phyloP scores from a whole-genome alignment of 179 eudicot species.

The Spinacia oleracea region DNA sequence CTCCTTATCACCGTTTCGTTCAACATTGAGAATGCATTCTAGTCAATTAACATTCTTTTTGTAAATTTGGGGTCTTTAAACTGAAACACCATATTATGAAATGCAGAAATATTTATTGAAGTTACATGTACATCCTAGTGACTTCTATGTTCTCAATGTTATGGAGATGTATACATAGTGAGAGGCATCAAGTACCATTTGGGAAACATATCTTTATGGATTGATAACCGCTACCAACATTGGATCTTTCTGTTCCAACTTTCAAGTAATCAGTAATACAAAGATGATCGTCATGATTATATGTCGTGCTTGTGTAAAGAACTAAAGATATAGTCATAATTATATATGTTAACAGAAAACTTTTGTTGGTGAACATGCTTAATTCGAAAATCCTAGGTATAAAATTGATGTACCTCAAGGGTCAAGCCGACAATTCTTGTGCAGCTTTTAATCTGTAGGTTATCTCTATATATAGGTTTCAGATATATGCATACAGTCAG shows the following conservation, averaged over 20 bases:
- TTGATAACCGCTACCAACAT: neutral
- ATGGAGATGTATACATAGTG: neutral
- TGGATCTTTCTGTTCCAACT: neutral
- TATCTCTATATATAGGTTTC: neutral
- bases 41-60: neutral
- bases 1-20: neutral
- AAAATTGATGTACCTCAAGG: neutral
- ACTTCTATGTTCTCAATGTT: neutral
- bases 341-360: neutral
- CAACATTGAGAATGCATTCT: too few relatives aligned
- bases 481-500: neutral
- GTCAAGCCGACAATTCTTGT: neutral
- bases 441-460: neutral
- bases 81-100: too few relatives aligned
- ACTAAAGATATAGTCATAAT: neutral
- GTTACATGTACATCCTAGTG: neutral
- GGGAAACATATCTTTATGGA: neutral
- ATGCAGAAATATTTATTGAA: neutral
- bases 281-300: neutral
- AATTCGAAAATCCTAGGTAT: neutral
- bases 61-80: too few relatives aligned
- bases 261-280: neutral
- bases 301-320: neutral
- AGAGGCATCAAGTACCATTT: neutral
- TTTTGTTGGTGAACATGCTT: neutral